Evolutionary conservation across 345 rosid genomes (phyloP).

Genomic region (Eucalyptus tenuipes): DNA sequence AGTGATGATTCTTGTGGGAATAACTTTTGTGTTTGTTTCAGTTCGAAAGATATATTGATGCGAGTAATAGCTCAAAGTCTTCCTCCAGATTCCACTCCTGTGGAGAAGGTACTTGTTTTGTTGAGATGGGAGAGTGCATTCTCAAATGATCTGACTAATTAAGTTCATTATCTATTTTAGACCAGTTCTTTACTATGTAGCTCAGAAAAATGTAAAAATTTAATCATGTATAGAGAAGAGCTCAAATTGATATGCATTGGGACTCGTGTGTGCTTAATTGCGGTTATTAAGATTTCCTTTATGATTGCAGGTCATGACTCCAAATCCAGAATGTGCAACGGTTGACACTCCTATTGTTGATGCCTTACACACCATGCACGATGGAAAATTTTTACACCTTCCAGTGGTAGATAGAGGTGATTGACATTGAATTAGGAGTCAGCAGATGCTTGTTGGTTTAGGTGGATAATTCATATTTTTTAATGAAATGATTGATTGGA

Average conservation of each 20-base stretch:
- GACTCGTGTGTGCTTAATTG: not conserved
- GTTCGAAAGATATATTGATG: slow-evolving; percentile 98
- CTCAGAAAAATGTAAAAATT: not conserved
- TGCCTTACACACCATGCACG: slow-evolving; percentile 93
- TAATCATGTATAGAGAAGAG: not conserved
- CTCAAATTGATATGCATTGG: not conserved
- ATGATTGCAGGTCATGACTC: slow-evolving; percentile 80
- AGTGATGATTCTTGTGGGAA: not conserved
- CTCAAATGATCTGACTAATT: not conserved
- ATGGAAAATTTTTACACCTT: slow-evolving; percentile 96
- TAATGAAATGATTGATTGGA: slow-evolving; percentile 6
- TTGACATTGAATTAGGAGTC: not conserved
- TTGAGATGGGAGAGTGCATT: not conserved
- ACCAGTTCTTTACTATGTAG: not conserved
- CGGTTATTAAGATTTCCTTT: not conserved
- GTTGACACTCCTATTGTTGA: slow-evolving; percentile 88
- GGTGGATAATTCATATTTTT: not conserved
- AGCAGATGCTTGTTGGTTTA: not conserved
- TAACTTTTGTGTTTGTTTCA: slow-evolving; percentile 10
- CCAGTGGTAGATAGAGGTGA: slow-evolving; percentile 85
- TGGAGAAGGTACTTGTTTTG: slow-evolving; percentile 61
- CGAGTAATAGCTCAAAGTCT: slow-evolving; percentile 81
- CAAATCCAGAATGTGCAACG: slow-evolving; percentile 86
- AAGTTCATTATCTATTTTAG: not conserved
- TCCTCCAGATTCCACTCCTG: slow-evolving; percentile 55